Evolutionary conservation across 495 filamentous ascomycete species (phyloP).

Genomic region (Bacidia gigantensis): DNA sequence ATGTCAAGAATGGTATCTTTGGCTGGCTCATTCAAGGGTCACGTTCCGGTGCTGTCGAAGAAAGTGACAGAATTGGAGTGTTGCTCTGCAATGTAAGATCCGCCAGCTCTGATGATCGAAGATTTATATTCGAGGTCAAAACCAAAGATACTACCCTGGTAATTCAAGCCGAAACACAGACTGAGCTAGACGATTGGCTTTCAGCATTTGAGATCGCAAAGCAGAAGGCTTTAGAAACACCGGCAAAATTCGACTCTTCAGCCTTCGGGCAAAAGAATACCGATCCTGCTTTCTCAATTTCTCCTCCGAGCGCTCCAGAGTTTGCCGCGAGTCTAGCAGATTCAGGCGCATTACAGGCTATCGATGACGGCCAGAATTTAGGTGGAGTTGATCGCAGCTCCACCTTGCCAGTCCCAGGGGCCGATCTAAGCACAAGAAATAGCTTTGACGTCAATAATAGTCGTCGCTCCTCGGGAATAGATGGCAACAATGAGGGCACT

Average conservation of each 20-base stretch:
- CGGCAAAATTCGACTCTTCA: constrained; percentile 46
- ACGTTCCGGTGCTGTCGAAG: constrained; percentile 75
- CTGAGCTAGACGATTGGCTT: constrained; percentile 83
- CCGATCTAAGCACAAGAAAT: constrained; percentile 42
- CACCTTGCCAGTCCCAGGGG: constrained; percentile 54
- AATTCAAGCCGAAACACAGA: constrained; percentile 84
- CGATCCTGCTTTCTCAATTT: constrained; percentile 88
- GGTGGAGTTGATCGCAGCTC: constrained; percentile 41
- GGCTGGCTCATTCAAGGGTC: constrained; percentile 84
- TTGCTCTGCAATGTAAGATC: constrained; percentile 83
- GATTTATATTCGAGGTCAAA: constrained; percentile 98
- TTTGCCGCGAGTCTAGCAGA: constrained; percentile 69
- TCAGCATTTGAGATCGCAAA: constrained; percentile 86
- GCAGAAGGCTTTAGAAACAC: constrained; percentile 74
- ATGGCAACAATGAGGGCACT: constrained; percentile 47
- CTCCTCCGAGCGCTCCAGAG: constrained; percentile 71
- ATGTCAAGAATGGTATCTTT: constrained; percentile 87
- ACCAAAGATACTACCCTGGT: constrained; percentile 86
- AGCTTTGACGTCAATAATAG: constrained; percentile 54
- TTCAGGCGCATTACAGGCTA: constrained; percentile 42
- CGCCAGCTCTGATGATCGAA: constrained; percentile 79
- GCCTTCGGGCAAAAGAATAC: constrained; percentile 37
- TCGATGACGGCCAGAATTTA: constrained; percentile 36
- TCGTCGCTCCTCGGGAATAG: constrained; percentile 31
- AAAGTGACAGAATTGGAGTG: constrained; percentile 92